Percentiles rank a stretch among this genome's conserved stretches.
Evolutionary conservation across 2,329 filamentous ascomycete species (phyloP).

Genomic region (Diaporthe helianthi): DNA sequence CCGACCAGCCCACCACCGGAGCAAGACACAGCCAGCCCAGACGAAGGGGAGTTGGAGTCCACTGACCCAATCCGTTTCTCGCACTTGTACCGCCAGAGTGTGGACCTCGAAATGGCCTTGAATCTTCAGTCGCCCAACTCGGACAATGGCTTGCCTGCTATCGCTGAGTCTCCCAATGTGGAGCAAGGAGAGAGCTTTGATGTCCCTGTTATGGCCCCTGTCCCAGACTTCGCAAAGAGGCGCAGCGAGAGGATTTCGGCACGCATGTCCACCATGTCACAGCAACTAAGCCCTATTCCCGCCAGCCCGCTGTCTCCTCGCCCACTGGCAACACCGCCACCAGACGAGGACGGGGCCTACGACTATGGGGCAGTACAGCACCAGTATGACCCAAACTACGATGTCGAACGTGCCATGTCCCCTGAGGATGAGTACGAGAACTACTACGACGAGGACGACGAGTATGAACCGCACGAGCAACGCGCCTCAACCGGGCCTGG

Average conservation of each 20-base stretch:
- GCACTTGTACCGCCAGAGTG: conserved; percentile 30
- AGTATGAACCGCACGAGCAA: not conserved
- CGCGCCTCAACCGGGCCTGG: not conserved
- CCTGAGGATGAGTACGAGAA: conserved; percentile 16
- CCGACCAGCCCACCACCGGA: conserved; percentile 20
- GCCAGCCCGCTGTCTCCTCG: conserved; percentile 29
- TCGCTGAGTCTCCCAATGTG: conserved; percentile 19
- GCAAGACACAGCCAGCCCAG: not conserved
- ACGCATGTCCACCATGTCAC: conserved; percentile 6
- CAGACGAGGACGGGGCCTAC: conserved; percentile 13
- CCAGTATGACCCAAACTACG: conserved; percentile 4
- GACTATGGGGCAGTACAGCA: not conserved
- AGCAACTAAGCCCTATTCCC: conserved; percentile 20
- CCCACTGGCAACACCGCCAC: conserved; percentile 24
- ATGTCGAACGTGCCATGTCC: conserved; percentile 17
- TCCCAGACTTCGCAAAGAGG: conserved; percentile 5
- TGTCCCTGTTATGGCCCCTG: not conserved
- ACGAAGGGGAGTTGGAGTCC: not conserved
- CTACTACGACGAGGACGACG: conserved; percentile 25
- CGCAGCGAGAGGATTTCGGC: not conserved
- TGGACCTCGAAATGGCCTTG: conserved; percentile 17
- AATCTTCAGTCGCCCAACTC: not conserved
- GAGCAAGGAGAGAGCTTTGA: not conserved
- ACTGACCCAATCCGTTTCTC: conserved; percentile 23
- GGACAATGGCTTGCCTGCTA: conserved; percentile 7